Base-by-base conservation (phyloP, 176 grass and related monocot species). In the Stipa capillata region DNA sequence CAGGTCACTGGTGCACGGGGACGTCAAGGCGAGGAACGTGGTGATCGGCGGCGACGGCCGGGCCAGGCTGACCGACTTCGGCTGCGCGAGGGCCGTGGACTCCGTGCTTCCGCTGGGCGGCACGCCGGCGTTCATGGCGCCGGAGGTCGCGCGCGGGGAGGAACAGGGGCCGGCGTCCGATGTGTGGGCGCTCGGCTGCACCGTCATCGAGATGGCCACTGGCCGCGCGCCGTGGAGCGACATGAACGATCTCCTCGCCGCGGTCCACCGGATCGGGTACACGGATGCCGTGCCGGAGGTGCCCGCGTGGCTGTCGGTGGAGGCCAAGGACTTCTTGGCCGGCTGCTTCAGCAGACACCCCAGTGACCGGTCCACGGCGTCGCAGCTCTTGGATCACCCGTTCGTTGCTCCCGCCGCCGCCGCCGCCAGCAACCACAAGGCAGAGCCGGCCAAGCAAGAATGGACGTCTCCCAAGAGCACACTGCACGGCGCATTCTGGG, bases 61-160 rank as follows among this genome's bases (percentile, higher is more conserved):
- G 14, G 87, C 89, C 21, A 89, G 81, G 86, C 85, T 98, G 2
- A 89, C 90, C 0, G 96, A 98, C 80, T 91, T 98, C 51, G 90
- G 96, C 0, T 98, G 92, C 73, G 89, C 92, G 9, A 53, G 81
- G 83, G 35, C 7, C 4, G 39, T 6, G 1, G 57, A 8, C 3
- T 56, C 74, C 3, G 8, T 8, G 62, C 68, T 80, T 6, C 42
- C 92, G 69, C 9, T 94, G 52, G 85, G 86, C 5, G 96, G 96
- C 20, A 99, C 92, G 4, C 92, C 90, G 44, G 80, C 89, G 67
- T 99, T 95, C 83, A 95, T 98, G 95, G 90, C 96, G 54, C 96
- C 95, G 4, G 95, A 98, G 84, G 92, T 92, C 9, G 91, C 89
- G 4, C 85, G 95, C 40, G 90, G 87, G 1, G 87, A 98, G 67